Evolutionary conservation across 805 yeast species (phyloP).

Genomic region (Allodekkera sacchari): DNA sequence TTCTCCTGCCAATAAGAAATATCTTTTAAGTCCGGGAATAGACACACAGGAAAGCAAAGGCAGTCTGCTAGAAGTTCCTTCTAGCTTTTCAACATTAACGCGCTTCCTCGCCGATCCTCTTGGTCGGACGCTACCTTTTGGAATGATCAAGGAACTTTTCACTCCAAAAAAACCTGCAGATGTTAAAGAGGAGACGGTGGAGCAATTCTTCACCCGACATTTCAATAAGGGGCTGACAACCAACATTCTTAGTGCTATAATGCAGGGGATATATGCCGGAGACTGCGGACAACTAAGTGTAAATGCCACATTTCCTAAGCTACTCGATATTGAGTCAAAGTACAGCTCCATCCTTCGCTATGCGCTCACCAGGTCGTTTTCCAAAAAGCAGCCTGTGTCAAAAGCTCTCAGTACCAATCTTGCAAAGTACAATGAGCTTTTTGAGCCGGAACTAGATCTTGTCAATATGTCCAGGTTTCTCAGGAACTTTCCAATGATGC

Average conservation of each 20-base stretch:
- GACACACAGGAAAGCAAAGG: not conserved
- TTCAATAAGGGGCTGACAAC: slow-evolving; percentile 49
- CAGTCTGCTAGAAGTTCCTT: slow-evolving; percentile 1
- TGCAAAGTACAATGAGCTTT: slow-evolving; percentile 28
- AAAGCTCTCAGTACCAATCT: slow-evolving; percentile 23
- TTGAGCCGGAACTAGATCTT: slow-evolving; percentile 35
- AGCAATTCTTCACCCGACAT: slow-evolving; percentile 56
- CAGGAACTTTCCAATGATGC: slow-evolving; percentile 53
- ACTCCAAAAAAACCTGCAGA: slow-evolving; percentile 17
- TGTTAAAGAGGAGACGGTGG: slow-evolving; percentile 61
- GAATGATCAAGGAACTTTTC: slow-evolving; percentile 46
- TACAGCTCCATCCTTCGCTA: slow-evolving; percentile 52
- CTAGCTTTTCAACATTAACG: not conserved
- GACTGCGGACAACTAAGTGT: slow-evolving; percentile 63
- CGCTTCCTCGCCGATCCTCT: slow-evolving; percentile 31
- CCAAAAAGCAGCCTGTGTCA: not conserved
- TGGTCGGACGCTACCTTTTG: slow-evolving; percentile 34
- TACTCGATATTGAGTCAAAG: slow-evolving; percentile 50
- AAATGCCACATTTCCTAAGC: slow-evolving; percentile 43
- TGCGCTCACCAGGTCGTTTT: slow-evolving; percentile 16
- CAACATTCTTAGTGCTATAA: slow-evolving; percentile 68
- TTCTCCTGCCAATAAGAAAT: slow-evolving; percentile 66
- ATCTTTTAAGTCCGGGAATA: slow-evolving; percentile 32
- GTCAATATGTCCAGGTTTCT: slow-evolving; percentile 27
- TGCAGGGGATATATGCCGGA: slow-evolving; percentile 91